phyloP scores from a whole-genome alignment of 31 red algal genomes.

The Bonnemaisonia californica region DNA sequence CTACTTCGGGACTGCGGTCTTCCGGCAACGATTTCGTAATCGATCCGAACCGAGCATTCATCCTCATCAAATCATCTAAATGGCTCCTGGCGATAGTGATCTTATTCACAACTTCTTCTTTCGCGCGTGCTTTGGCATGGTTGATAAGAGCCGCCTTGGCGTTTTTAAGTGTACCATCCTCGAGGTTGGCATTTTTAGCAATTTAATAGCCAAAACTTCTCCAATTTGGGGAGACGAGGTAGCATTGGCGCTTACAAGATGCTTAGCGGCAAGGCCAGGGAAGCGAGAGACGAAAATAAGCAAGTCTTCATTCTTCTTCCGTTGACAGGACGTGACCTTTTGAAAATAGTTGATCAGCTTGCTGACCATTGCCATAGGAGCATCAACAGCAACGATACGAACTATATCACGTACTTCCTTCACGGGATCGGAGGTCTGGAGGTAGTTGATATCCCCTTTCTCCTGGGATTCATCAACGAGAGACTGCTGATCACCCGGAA shows the following conservation, averaged over 20 bases:
- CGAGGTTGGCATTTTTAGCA: conserved; percentile 35
- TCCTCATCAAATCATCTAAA: too few species aligned
- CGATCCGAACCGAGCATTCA: too few species aligned
- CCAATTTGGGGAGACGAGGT: conserved; percentile 36
- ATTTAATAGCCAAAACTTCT: conserved; percentile 36
- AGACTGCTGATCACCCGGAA: not conserved
- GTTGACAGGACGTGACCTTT: not conserved
- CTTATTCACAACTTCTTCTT: too few species aligned
- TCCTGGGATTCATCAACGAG: conserved; percentile 4
- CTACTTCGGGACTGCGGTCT: too few species aligned
- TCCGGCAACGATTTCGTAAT: too few species aligned
- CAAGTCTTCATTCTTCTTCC: conserved; percentile 4
- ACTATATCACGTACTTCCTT: conserved; percentile 6
- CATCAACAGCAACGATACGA: conserved; percentile 4
- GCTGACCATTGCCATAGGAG: conserved; percentile 8
- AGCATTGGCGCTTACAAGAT: not conserved
- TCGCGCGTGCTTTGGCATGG: not conserved
- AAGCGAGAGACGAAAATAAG: conserved; percentile 10
- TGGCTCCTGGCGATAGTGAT: too few species aligned
- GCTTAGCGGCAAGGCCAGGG: conserved; percentile 15
- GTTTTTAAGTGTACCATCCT: conserved; percentile 24
- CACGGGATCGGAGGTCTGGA: conserved; percentile 7
- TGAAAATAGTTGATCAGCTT: conserved; percentile 23
- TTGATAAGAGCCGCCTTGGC: conserved; percentile 2
- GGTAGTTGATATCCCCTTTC: conserved; percentile 4